Evolutionary conservation across 208 protist species (phyloP), one percentile per base, ranked within the genome.

Genomic region (Leishmania turanica): DNA sequence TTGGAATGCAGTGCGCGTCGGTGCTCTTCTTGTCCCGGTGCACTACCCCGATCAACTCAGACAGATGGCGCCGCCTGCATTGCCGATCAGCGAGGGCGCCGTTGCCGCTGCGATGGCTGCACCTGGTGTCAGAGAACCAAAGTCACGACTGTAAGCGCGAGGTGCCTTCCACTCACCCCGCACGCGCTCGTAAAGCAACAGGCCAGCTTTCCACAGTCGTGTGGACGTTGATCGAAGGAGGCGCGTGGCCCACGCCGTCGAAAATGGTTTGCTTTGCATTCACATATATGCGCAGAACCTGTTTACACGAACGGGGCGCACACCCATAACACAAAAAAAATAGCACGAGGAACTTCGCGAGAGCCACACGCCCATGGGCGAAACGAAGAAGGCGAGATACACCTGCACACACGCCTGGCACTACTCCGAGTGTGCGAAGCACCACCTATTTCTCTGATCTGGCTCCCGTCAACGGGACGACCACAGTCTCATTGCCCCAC

Each of bases 41-140:
- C 83, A 70, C n/a, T 96, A 96, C 84, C 94, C 94, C 1, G 84
- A 90, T 15, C 91, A 96, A 84, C 84, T 97, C 40, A 62, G 81
- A 53, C 62, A 79, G 8, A 92, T 95, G 77, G 94, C 94, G 0
- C 94, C 91, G 13, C 60, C 91, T 3, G 88, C 88, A 37, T 19
- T 69, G 27, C 81, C 75, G 31, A 19, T 83, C 31, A 4, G 53
- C 11, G 47, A 54, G 27, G 54, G 62, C 24, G 69, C 58, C 34
- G 47, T n/a, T 31, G 13, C 53, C 6, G 15, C 75, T 62, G 37
- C 49, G 42, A 27, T 40, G n/a, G 34, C 13, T 24, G 19, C 72
- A 42, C 19, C 31, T n/a, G 31, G 45, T 37, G 21, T 24, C 27
- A 73, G 11, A 34, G 45, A 8, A 1, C 69, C 9, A 73, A 53